Conservation (phyloP, 2,329 filamentous ascomycete species). For the Diaporthe destruens region DNA sequence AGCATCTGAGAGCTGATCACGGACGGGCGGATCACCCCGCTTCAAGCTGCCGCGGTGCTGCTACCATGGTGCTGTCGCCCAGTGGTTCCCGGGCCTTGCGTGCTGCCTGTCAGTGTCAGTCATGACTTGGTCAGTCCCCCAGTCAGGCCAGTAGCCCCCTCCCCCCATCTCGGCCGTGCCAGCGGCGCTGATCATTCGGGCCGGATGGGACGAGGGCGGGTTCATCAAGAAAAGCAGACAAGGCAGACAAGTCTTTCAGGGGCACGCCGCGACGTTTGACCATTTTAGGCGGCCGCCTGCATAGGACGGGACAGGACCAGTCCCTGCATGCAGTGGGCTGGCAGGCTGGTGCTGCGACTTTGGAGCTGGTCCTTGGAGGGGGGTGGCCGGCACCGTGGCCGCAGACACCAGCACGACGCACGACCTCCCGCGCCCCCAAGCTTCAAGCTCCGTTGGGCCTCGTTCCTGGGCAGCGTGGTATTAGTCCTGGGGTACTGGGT, state of each 20-base stretch:
- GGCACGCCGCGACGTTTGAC: conserved; percentile 32
- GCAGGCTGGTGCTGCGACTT: not conserved
- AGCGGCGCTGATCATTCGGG: conserved; percentile 27
- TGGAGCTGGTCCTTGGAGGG: not conserved
- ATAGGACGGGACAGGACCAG: conserved; percentile 20
- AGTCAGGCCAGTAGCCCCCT: no score
- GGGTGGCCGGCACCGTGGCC: conserved; percentile 29
- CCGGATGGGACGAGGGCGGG: conserved; percentile 6
- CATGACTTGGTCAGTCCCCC: conserved; percentile 19
- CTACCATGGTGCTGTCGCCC: conserved; percentile 2
- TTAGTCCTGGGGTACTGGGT: conserved; percentile 2
- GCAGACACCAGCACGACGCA: conserved; percentile 14
- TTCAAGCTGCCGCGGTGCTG: not conserved
- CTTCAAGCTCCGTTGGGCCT: conserved; percentile 20
- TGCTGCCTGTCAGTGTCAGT: conserved; percentile 19
- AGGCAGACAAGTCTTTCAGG: conserved; percentile 5
- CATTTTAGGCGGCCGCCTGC: conserved; percentile 25
- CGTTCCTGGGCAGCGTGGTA: conserved; percentile 33
- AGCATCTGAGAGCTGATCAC: conserved; percentile 15
- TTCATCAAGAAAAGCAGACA: not conserved
- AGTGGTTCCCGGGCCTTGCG: not conserved
- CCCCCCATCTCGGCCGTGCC: conserved; percentile 19
- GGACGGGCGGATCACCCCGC: conserved; percentile 31
- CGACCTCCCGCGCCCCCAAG: conserved; percentile 25
- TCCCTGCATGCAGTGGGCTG: conserved; percentile 29